Conservation (phyloP, 2,329 filamentous ascomycete genomes). For the Alternaria ventricosa region DNA sequence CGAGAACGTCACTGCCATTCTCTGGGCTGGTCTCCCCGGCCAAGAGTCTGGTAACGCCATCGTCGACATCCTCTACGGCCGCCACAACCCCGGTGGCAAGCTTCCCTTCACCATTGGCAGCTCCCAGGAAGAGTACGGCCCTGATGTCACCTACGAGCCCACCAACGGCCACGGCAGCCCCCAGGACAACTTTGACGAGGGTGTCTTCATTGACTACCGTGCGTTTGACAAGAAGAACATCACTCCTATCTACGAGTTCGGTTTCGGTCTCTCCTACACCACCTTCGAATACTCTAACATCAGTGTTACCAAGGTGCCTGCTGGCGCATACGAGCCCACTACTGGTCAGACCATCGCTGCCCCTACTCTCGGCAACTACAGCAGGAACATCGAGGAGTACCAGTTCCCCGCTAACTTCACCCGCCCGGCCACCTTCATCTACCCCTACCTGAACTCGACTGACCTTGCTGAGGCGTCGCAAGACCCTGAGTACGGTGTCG, state of each 20-base stretch:
- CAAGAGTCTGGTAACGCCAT: slow-evolving; percentile 84
- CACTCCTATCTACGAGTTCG: slow-evolving; percentile 80
- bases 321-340: slow-evolving; percentile 64
- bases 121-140: slow-evolving; percentile 70
- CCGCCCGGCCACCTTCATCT: slow-evolving; percentile 66
- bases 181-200: slow-evolving; percentile 77
- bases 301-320: slow-evolving; percentile 59
- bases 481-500: slow-evolving; percentile 67
- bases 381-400: slow-evolving; percentile 69
- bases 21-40: slow-evolving; percentile 82
- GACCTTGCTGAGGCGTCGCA: slow-evolving; percentile 63
- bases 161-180: slow-evolving; percentile 72
- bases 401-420: slow-evolving; percentile 68
- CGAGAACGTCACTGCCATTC: slow-evolving; percentile 80
- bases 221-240: slow-evolving; percentile 72
- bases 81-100: slow-evolving; percentile 76
- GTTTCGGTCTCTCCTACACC: slow-evolving; percentile 81
- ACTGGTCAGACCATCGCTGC: slow-evolving; percentile 68
- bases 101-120: slow-evolving; percentile 81
- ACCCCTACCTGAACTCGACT: slow-evolving; percentile 73
- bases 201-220: slow-evolving; percentile 82
- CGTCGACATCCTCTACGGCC: slow-evolving; percentile 82
- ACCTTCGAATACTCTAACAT: slow-evolving; percentile 78
- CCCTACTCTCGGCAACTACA: slow-evolving; percentile 69
- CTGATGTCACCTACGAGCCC: slow-evolving; percentile 69